Base-by-base conservation (phyloP, 345 rosid genomes). In the Brassica rapa region DNA sequence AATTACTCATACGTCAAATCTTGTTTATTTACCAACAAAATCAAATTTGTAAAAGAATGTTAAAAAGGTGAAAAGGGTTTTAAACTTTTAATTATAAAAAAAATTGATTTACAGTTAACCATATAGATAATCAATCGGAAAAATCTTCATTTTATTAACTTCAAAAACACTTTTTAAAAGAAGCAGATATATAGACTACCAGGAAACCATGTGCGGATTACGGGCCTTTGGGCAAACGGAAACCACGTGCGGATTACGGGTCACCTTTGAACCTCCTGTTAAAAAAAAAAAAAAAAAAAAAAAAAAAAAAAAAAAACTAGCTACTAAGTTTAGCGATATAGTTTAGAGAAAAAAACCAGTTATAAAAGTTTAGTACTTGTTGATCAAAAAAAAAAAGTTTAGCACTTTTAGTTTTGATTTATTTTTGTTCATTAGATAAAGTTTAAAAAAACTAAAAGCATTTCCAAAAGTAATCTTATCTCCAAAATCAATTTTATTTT, bases 1-100 rank as follows among this genome's bases (percentile, higher is more conserved):
- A 2, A 60, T 68, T 68, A 80, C 74, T 49, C 75, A 53, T 53
- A 16, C 59, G 59, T 6, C 59, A 53, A 53, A 53, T 53, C 59
- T 19, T 15, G 59, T 53, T 53, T 53, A 5, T 53, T 53, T 6
- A 16, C 24, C 59, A 53, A 53, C 59, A 53, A 16, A 53, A n/a
- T 53, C 24, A n/a, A 46, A 12, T 12, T 43, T 43, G 51, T 46
- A n/a, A 51, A 51, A 2, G 10, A 51, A 1, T n/a, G 8, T 5
- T 51, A 14, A n/a, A 15, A 51, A 51, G 8, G 57, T 51, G 16
- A 12, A n/a, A 51, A 51, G 21, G 6, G 57, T 41, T 41, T 37
- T 46, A 25, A 25, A 25, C 29, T 25, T 25, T 3, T n/a, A 51
- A 15, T 51, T 15, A n/a, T 51, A 51, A 6, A 6, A 3, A 51